Base-by-base conservation (phyloP, 176 grass and related monocot genomes). In the Sorghum bicolor region DNA sequence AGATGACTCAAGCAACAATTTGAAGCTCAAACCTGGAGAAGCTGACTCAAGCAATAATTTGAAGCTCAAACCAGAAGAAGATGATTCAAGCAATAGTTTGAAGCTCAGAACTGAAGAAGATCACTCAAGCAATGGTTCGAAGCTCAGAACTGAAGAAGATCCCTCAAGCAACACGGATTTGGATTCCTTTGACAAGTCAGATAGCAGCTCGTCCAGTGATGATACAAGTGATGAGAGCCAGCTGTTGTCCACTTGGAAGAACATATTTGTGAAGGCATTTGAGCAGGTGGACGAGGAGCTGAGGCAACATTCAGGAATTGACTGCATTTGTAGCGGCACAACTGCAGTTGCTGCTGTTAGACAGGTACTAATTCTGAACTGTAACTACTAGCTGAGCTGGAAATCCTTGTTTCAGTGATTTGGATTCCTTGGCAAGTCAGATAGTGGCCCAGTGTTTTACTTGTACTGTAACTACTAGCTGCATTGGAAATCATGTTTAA, bases 301-400 rank as follows among this genome's bases (percentile, higher is more conserved):
- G 45, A 87, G 81, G 31, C 73, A 57, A 37, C 84, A 87, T 38
- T 75, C 90, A 24, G 64, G 53, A 29, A 97, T 97, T 5, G 92
- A 97, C 79, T 89, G 92, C 86, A 81, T 97, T 80, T 97, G 94
- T 48, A 97, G 94, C 28, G 94, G 94, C 71, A 85, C 92, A 9
- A 97, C 94, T 5, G 94, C 94, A 3, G 92, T 94, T 39, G 74
- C 81, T 25, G 75, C 89, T 4, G 22, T 97, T 79, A 94, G 81
- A 45, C 83, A 94, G 94, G 94, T 97, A 89, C 26, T 48, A 37
- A 39, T 39, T 8, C 37, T 39, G 43, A 14, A 39, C 7, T 39
- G 32, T 32, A 32, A 39, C 37, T 39, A 9, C 5, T 39, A 39
- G 11, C 37, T 44, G 41, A 37, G 6, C 34, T 36, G 34, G 34